Conservation (phyloP, 805 yeast genomes). For the Priceomyces castillae region DNA sequence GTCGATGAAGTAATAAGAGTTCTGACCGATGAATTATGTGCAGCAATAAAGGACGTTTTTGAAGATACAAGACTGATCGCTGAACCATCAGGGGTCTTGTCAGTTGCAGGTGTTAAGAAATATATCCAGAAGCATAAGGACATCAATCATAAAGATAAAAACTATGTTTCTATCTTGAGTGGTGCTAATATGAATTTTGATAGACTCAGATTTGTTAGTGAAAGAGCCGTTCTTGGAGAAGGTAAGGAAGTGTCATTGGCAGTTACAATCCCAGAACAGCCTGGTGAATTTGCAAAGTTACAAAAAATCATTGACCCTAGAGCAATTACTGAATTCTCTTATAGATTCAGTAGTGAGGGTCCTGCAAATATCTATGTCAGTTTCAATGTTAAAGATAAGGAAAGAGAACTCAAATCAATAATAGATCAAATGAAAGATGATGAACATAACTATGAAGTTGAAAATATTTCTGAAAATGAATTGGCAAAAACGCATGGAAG, state of each 20-base stretch:
- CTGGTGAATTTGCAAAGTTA: conserved; percentile 82
- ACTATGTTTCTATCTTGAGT: conserved; percentile 81
- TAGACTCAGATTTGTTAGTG: conserved; percentile 91
- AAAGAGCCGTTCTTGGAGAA: conserved; percentile 97
- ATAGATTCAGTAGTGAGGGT: conserved; percentile 59
- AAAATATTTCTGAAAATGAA: conserved; percentile 88
- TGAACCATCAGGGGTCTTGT: conserved; percentile 96
- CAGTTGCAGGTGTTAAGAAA: conserved; percentile 91
- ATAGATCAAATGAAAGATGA: conserved; percentile 53
- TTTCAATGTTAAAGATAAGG: conserved; percentile 76
- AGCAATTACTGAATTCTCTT: conserved; percentile 90
- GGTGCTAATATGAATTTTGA: conserved; percentile 99
- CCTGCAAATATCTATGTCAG: conserved; percentile 83
- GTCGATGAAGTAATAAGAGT: conserved; percentile 90
- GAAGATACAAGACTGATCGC: conserved; percentile 92
- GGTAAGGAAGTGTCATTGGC: conserved; percentile 93
- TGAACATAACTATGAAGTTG: conserved; percentile 63
- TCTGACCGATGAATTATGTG: conserved; percentile 88
- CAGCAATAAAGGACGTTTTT: conserved; percentile 94
- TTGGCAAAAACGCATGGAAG: conserved; percentile 96
- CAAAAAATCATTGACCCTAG: conserved; percentile 83
- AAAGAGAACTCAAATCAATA: conserved; percentile 67
- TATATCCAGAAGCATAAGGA: conserved; percentile 70
- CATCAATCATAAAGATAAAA: conserved; percentile 62
- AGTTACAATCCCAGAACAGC: conserved; percentile 86